Conservation (phyloP, 2,329 filamentous ascomycete genomes). For the Penicillium palitans region DNA sequence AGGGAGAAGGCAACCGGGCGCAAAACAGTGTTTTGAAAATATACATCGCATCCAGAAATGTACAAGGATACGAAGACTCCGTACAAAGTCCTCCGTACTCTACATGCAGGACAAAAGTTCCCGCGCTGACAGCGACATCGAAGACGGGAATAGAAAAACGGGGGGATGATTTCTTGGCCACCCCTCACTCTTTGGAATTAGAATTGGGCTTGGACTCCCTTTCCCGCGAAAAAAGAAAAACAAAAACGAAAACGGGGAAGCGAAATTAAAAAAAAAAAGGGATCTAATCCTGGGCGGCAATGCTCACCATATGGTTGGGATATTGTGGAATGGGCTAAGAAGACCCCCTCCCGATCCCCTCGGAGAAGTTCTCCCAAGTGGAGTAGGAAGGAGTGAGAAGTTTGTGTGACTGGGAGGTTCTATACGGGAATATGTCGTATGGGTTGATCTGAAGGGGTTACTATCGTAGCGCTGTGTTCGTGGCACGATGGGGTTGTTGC, state of each 20-base stretch:
- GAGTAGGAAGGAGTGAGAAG: not conserved
- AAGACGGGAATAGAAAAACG: not conserved
- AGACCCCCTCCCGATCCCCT: not conserved
- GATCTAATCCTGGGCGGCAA: not conserved
- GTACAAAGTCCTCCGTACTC: not conserved
- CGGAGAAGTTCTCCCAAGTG: conserved; percentile 4
- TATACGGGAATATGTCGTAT: not conserved
- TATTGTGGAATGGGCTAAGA: conserved; percentile 11
- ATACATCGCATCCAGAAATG: not conserved
- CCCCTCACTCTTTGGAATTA: conserved; percentile 1
- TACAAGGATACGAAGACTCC: not conserved
- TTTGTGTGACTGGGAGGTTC: not conserved
- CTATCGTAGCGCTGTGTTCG: conserved; percentile 3
- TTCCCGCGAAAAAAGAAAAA: not conserved
- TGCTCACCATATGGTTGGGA: conserved; percentile 1
- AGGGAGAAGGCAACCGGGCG: not conserved
- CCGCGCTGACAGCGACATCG: conserved; percentile 3
- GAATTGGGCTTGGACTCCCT: not conserved
- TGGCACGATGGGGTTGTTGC: not conserved
- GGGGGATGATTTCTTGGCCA: conserved; percentile 1
- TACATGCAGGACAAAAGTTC: conserved; percentile 10
- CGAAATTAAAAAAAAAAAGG: not conserved
- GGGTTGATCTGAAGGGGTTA: not conserved
- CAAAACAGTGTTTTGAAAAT: not conserved
- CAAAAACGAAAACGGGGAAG: not conserved